Percentiles rank a stretch among this genome's conserved stretches.
Conservation (phyloP, 1,139 yeast genomes). For the Hanseniaspora uvarum region DNA sequence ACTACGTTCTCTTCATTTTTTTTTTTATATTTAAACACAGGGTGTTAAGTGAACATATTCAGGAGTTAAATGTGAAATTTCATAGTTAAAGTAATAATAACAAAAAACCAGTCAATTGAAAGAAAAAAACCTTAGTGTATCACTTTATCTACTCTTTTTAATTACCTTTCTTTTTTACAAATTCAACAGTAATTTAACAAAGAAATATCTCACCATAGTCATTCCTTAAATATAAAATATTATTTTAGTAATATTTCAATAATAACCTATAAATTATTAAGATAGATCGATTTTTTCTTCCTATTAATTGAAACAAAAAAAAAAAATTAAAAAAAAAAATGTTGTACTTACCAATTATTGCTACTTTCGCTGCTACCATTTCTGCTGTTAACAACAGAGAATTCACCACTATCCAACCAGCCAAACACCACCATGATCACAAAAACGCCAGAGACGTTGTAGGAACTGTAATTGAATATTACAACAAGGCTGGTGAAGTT, state of each 20-base stretch:
- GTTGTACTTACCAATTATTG: slow-evolving; percentile 23
- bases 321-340: slow-evolving; percentile 21
- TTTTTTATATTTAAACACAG: neutral
- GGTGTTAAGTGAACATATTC: too few relatives aligned
- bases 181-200: neutral
- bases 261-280: neutral
- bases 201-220: slow-evolving; percentile 11
- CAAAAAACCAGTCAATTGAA: neutral
- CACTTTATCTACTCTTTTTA: neutral
- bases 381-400: slow-evolving; percentile 29
- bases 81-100: neutral
- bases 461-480: slow-evolving; percentile 42
- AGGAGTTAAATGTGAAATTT: too few relatives aligned
- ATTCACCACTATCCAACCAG: slow-evolving; percentile 26
- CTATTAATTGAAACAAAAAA: slow-evolving; percentile 1
- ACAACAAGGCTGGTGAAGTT: slow-evolving; percentile 35
- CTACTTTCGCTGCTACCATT: slow-evolving; percentile 23
- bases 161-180: neutral
- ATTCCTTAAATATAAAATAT: slow-evolving; percentile 6
- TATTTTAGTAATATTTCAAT: neutral
- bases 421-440: slow-evolving; percentile 38
- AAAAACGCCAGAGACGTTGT: slow-evolving; percentile 46
- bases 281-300: neutral
- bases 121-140: neutral
- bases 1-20: too few relatives aligned